phyloP scores from a whole-genome alignment of 495 filamentous ascomycete species.

The Hypomontagnella monticulosa region DNA sequence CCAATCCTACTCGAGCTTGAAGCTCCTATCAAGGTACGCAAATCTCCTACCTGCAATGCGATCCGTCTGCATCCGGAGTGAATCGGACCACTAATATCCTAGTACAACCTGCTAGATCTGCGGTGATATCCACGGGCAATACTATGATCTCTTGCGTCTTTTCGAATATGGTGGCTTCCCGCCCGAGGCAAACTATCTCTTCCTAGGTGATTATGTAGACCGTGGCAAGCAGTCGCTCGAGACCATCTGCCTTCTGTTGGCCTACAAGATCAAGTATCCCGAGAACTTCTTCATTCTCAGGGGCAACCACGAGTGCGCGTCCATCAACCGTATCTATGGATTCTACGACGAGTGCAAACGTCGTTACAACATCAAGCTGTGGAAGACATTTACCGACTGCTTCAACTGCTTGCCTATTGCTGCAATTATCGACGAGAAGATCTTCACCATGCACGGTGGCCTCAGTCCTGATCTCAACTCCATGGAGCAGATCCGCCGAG shows the following conservation, averaged over 20 bases:
- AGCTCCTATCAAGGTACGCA: slow-evolving; percentile 94
- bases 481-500: slow-evolving; percentile 99
- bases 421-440: slow-evolving; percentile 99
- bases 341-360: slow-evolving; percentile 99
- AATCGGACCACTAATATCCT: slow-evolving; percentile 7
- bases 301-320: slow-evolving; percentile 99
- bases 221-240: slow-evolving; percentile 99
- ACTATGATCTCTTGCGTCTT: slow-evolving; percentile 95
- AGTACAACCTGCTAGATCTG: slow-evolving; percentile 75
- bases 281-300: slow-evolving; percentile 99
- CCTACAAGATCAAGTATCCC: slow-evolving; percentile 99
- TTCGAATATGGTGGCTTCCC: slow-evolving; percentile 99
- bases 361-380: slow-evolving; percentile 99
- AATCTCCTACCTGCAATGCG: slow-evolving; percentile 11
- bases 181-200: slow-evolving; percentile 98
- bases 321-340: slow-evolving; percentile 99
- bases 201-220: slow-evolving; percentile 98
- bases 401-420: slow-evolving; percentile 99
- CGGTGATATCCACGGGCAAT: slow-evolving; percentile 99
- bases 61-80: not conserved
- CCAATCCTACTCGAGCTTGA: slow-evolving; percentile 97
- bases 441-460: slow-evolving; percentile 99
- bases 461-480: slow-evolving; percentile 98
- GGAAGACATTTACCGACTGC: slow-evolving; percentile 99
- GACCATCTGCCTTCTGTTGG: slow-evolving; percentile 97